phyloP scores from a whole-genome alignment of 73 alveolate species.

The Paramecium primaurelia region DNA sequence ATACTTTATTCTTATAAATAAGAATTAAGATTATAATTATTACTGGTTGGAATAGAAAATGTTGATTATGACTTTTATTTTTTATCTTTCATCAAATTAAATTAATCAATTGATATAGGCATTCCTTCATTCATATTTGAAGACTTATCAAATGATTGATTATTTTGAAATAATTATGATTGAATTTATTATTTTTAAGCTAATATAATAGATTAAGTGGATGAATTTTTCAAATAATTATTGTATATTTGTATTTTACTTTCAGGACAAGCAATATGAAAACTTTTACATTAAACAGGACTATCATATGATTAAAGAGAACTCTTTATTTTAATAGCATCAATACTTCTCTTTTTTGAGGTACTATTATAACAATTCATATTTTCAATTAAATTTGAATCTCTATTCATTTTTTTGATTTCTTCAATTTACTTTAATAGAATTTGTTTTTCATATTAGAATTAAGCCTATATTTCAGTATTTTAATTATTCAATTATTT shows the following conservation, averaged over 20 bases:
- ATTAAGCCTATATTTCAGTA: background rate
- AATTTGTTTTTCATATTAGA: background rate
- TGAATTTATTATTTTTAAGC: background rate
- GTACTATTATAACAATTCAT: slow-evolving; percentile 5
- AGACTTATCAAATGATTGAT: slow-evolving; percentile 22
- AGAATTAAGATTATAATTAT: background rate
- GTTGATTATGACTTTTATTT: slow-evolving; percentile 25
- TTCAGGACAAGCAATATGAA: slow-evolving; percentile 6
- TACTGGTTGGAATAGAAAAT: background rate
- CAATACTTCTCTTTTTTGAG: slow-evolving; percentile 8
- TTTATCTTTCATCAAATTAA: slow-evolving; percentile 19
- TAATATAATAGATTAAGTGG: background rate
- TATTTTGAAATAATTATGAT: background rate
- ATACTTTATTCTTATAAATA: slow-evolving; percentile 21
- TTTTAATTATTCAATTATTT: background rate
- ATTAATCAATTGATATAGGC: slow-evolving; percentile 16
- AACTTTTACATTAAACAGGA: slow-evolving; percentile 45
- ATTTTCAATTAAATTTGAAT: background rate
- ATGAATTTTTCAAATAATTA: background rate
- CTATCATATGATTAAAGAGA: slow-evolving; percentile 27
- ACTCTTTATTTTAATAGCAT: background rate
- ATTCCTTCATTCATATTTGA: background rate
- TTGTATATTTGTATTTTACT: background rate
- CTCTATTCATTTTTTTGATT: background rate
- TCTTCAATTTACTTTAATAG: slow-evolving; percentile 1